Evolutionary conservation across 495 filamentous ascomycete genomes (phyloP), one percentile per base, ranked within the genome.

Genomic region (Xylaria longipes): DNA sequence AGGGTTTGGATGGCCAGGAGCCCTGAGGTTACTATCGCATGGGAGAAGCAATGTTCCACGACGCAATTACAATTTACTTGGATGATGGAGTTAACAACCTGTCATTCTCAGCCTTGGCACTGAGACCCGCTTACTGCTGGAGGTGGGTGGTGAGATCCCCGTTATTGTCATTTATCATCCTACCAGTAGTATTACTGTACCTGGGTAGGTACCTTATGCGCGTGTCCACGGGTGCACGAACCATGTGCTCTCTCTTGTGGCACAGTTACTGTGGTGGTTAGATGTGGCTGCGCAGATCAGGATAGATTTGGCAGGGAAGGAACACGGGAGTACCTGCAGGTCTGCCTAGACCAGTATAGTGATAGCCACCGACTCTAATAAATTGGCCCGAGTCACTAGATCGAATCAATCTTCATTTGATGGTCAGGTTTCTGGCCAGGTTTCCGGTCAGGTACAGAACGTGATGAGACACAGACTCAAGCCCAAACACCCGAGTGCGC

Each of bases 41-140:
- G 27, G 41, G 43, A 65, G 41, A 48, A 65, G 27, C 29, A 3
- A 56, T 41, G 14, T 67, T 56, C 22, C 65, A 56, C 46, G 65
- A 48, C 31, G 35, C 22, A 35, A 56, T 56, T 22, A 45, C 14
- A 63, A 52, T 48, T 70, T 48, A 50, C 25, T 27, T 62, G 58
- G 41, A n/a, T 20, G n/a, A 56, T 33, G 37, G 50, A 71, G 46
- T 71, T 66, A 77, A 79, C 77, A 79, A 72, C 70, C 77, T 79
- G 77, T 77, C 77, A 77, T 77, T 77, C 70, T 74, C 70, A 74
- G 68, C 64, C 73, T 74, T 71, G 71, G 69, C 69, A 58, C 7
- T 25, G 9, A 2, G 27, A n/a, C 45, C 25, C 41, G 31, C 37
- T 57, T 33, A 33, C 54, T 33, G 12, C 20, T 8, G 5, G 20